Evolutionary conservation across 768 basidiomycete species (phyloP), one percentile per base, ranked within the genome.

Genomic region (Gymnopilus junonius): DNA sequence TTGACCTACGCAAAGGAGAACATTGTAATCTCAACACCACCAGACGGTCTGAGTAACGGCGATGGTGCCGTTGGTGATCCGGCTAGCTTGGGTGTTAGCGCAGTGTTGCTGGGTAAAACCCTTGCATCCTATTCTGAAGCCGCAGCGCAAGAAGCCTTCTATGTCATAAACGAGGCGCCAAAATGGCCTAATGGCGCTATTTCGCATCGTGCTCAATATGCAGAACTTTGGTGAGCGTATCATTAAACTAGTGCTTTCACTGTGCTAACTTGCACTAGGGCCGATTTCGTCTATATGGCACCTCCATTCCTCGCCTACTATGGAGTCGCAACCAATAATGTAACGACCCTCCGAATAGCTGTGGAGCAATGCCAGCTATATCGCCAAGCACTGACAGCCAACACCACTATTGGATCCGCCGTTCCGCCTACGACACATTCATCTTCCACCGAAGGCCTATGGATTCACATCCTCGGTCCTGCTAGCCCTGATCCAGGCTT

Each of bases 221-320:
- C 79, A 20, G 82, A 82, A 51, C 70, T 83, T 8, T 84, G 83
- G 83, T 83, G 53, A 63, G 76, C 65, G 29, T 21, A 15, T 42
- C 32, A 56, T 2, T 50, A 15, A 39, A 34, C 14, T n/a, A 12
- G 14, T 51, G 29, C 45, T n/a, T 31, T 56, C 21, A 1, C n/a
- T 54, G 14, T 51, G 40, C 34, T 43, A 17, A 25, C 21, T 31
- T 14, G 25, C 20, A 17, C 55, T 60, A 82, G 82, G 81, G 78
- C 81, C 17, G 82, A 85, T 69, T 85, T 80, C 63, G 69, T 83
- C 20, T 85, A 82, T 69, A 85, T 83, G 83, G 81, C 76, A 2
- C 83, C 83, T 8, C 82, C 83, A 0, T 83, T 83, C 71, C 70
- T 85, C 12, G 83, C 82, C 0, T 85, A 81, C 68, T 80, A 80